phyloP scores from a whole-genome alignment of 306 rosid species.

The Clitoria ternatea region DNA sequence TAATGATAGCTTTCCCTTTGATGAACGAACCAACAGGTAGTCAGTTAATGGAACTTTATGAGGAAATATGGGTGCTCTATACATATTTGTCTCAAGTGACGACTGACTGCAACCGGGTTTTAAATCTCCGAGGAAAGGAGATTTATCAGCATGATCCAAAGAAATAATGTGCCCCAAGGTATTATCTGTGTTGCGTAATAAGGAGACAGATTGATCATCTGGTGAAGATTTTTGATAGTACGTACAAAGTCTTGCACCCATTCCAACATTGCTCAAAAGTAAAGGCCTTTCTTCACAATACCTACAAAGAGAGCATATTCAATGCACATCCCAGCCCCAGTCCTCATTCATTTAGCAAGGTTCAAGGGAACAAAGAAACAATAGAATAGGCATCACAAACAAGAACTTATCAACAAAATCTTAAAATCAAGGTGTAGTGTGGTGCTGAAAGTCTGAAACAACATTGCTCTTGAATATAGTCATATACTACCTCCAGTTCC shows the following conservation, averaged over 20 bases:
- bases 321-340: neutral
- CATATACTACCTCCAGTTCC: no score
- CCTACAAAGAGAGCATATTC: constrained; percentile 42
- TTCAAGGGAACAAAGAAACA: neutral
- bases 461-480: constrained; percentile 7
- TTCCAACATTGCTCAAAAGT: constrained; percentile 85
- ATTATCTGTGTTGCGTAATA: constrained; percentile 57
- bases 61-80: constrained; percentile 87
- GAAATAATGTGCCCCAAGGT: constrained; percentile 78
- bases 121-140: constrained; percentile 92
- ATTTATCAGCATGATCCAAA: constrained; percentile 90
- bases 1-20: constrained; percentile 87
- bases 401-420: neutral
- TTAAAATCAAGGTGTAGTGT: neutral
- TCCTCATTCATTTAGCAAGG: neutral
- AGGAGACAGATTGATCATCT: constrained; percentile 76
- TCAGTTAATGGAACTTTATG: constrained; percentile 87
- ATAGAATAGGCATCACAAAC: neutral
- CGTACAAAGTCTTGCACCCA: constrained; percentile 97
- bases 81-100: constrained; percentile 95
- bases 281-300: constrained; percentile 98
- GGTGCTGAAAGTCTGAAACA: neutral
- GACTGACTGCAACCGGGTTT: constrained; percentile 80
- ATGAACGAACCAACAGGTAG: constrained; percentile 85
- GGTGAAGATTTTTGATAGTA: constrained; percentile 83